Evolutionary conservation across 192 early-diverging fungal species (phyloP).

Genomic region (Entomortierella chlamydospora): DNA sequence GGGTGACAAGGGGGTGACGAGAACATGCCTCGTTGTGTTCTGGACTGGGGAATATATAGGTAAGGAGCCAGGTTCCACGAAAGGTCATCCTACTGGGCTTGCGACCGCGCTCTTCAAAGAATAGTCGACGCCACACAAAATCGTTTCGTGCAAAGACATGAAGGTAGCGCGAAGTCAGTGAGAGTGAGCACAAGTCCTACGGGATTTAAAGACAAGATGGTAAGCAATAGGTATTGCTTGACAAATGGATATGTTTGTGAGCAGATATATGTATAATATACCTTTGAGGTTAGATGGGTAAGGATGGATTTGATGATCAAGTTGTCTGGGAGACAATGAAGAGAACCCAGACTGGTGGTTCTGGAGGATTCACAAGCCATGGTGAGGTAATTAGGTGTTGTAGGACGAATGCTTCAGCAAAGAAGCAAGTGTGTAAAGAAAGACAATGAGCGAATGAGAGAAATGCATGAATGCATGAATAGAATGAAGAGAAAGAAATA

Average conservation of each 20-base stretch:
- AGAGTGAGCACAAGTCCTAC: constrained; percentile 22
- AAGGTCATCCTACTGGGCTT: constrained; percentile 23
- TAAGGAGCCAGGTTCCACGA: constrained; percentile 54
- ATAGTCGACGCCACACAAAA: constrained; percentile 43
- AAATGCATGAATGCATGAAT: neutral
- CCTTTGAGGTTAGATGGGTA: constrained; percentile 14
- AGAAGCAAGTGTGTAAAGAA: too few species aligned
- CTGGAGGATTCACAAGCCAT: neutral
- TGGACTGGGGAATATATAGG: constrained; percentile 48
- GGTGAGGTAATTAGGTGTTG: neutral
- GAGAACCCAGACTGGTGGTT: constrained; percentile 16
- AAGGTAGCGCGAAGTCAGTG: constrained; percentile 30
- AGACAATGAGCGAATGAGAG: neutral
- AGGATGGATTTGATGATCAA: constrained; percentile 18
- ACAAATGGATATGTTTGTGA: too few species aligned
- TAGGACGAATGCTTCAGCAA: too few species aligned
- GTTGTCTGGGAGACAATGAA: constrained; percentile 20
- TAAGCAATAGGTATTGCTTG: neutral
- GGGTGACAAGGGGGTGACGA: constrained; percentile 22
- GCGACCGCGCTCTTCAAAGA: constrained; percentile 23
- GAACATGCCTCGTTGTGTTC: constrained; percentile 28
- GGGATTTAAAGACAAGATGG: neutral
- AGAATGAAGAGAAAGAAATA: neutral
- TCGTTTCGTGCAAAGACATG: constrained; percentile 55
- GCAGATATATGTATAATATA: neutral